A percentile compares a stretch with the other conserved stretches of the same genome.
These are phyloP conservation scores for Melampsora medusae DNA, from an alignment of 1,284 basidiomycete species.

Conservation along the genomic window DNA sequence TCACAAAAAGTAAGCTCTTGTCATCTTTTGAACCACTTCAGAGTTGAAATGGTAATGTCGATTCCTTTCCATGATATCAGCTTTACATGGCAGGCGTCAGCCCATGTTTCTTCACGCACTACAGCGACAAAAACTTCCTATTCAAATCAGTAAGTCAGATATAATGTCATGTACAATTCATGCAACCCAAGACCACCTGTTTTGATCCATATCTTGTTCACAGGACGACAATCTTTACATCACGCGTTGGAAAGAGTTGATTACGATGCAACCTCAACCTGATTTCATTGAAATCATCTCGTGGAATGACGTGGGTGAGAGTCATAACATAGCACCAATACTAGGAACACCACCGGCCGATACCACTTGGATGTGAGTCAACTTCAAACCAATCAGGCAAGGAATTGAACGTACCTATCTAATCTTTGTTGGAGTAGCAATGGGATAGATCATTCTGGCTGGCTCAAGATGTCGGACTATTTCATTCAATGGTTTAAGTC, in stretches of 20 bases:
- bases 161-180: neutral
- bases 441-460: conserved; percentile 35
- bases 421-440: neutral
- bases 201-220: neutral
- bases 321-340: conserved; percentile 22
- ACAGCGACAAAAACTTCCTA: conserved; percentile 35
- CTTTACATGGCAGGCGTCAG: conserved; percentile 43
- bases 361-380: conserved; percentile 40
- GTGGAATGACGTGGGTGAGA: conserved; percentile 39
- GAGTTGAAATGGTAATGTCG: neutral
- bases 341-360: conserved; percentile 11
- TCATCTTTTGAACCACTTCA: too few relatives aligned
- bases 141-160: conserved; percentile 5
- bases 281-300: conserved; percentile 43
- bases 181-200: too few relatives aligned
- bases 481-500: conserved; percentile 44
- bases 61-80: neutral
- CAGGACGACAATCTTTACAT: conserved; percentile 44
- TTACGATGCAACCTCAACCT: conserved; percentile 25
- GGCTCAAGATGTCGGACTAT: conserved; percentile 42
- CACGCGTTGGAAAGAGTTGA: conserved; percentile 29
- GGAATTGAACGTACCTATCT: too few relatives aligned
- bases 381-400: too few relatives aligned
- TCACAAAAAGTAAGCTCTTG: conserved; percentile 16
- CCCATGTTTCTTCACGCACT: conserved; percentile 43